A percentile compares a stretch with the other conserved stretches of the same genome.
phyloP scores from a whole-genome alignment of 768 basidiomycete species.

The Mycena albidolilacea region DNA sequence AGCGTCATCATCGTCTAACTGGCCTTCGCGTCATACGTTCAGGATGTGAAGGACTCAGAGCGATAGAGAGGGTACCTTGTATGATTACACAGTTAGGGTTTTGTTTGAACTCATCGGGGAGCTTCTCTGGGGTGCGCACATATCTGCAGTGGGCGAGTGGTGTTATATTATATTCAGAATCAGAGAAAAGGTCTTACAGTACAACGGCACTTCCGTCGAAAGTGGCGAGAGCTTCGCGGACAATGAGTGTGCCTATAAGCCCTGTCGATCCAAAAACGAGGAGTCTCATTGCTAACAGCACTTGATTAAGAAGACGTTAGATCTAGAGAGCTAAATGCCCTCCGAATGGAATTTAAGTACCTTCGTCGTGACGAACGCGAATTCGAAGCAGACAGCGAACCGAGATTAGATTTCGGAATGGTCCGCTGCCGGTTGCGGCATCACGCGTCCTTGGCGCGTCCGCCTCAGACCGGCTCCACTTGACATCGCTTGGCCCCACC shows the following conservation, averaged over 20 bases:
- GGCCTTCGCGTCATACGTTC: conserved; percentile 49
- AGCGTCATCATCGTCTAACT: conserved; percentile 65
- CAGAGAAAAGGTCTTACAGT: conserved; percentile 58
- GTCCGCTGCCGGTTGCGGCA: too few species aligned
- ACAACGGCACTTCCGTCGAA: conserved; percentile 60
- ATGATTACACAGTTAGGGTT: conserved; percentile 64
- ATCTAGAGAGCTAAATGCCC: background rate
- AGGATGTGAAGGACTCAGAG: background rate
- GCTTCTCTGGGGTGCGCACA: conserved; percentile 72
- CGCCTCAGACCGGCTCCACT: too few species aligned
- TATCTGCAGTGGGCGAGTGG: background rate
- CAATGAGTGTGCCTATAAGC: conserved; percentile 68
- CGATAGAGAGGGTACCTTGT: conserved; percentile 42
- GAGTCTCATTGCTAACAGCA: conserved; percentile 58
- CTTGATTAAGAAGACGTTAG: background rate
- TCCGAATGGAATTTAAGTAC: background rate
- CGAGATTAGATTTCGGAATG: too few species aligned
- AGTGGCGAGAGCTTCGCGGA: conserved; percentile 66
- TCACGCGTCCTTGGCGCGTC: too few species aligned
- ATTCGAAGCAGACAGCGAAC: too few species aligned
- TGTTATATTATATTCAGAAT: too few species aligned
- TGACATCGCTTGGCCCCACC: too few species aligned
- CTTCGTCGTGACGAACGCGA: too few species aligned
- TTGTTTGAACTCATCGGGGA: conserved; percentile 65
- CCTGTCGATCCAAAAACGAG: conserved; percentile 84